A percentile compares a stretch with the other conserved stretches of the same genome.
phyloP scores from a whole-genome alignment of 495 filamentous ascomycete species.

The Pseudoneurospora amorphoporcata region DNA sequence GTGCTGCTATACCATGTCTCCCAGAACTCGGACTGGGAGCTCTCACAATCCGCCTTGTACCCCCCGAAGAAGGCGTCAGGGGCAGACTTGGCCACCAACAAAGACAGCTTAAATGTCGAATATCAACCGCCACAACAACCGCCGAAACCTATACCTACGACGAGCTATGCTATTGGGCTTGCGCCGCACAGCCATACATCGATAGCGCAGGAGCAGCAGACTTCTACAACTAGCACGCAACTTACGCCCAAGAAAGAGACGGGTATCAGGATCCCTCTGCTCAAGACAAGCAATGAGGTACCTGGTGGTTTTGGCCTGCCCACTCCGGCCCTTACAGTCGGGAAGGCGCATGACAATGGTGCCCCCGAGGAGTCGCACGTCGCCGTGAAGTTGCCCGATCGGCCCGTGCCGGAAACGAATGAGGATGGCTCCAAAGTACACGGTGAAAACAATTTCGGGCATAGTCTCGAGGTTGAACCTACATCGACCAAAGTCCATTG shows the following conservation, averaged over 20 bases:
- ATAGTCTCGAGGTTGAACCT: constrained; percentile 10
- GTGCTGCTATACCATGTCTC: constrained; percentile 57
- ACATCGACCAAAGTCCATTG: constrained; percentile 47
- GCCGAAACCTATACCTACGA: not conserved
- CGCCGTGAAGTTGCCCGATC: constrained; percentile 3
- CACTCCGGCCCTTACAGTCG: constrained; percentile 6
- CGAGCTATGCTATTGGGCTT: not conserved
- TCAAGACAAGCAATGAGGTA: constrained; percentile 24
- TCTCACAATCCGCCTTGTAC: constrained; percentile 19
- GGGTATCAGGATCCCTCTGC: constrained; percentile 25
- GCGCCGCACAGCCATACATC: not conserved
- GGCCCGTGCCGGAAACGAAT: not conserved
- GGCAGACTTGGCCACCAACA: not conserved
- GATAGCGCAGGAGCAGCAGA: not conserved
- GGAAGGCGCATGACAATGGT: not conserved
- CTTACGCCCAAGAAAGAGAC: constrained; percentile 12
- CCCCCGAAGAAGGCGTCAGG: not conserved
- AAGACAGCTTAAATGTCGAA: not conserved
- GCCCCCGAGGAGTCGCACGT: not conserved
- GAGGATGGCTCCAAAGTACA: not conserved
- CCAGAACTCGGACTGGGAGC: constrained; percentile 38
- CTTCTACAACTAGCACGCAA: not conserved
- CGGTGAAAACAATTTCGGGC: constrained; percentile 1
- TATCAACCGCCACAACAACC: not conserved
- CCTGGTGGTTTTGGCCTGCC: constrained; percentile 17